Conservation (phyloP, 495 filamentous ascomycete species). For the Aspergillus panamensis region DNA sequence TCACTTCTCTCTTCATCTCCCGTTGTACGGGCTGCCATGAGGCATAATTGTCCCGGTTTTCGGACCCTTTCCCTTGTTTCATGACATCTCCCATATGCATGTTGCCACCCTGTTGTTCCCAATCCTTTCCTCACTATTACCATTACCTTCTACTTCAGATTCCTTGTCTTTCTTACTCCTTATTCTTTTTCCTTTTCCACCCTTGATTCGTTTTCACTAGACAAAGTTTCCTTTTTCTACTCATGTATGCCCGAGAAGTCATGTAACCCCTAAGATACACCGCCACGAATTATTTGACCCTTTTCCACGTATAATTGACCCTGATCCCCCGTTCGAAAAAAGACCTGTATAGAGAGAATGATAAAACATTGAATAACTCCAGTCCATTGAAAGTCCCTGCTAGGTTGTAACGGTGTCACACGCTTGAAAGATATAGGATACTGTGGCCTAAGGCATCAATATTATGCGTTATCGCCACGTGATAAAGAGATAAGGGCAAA, state of each 20-base stretch:
- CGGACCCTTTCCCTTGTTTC: slow-evolving; percentile 15
- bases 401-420: background rate
- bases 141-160: slow-evolving; percentile 22
- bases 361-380: slow-evolving; percentile 20
- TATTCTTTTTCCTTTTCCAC: slow-evolving; percentile 18
- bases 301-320: slow-evolving; percentile 33
- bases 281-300: slow-evolving; percentile 34
- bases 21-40: slow-evolving; percentile 6
- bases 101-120: slow-evolving; percentile 15
- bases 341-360: slow-evolving; percentile 34
- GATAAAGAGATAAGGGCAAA: slow-evolving; percentile 31
- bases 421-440: too few relatives aligned
- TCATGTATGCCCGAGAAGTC: slow-evolving; percentile 52
- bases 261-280: slow-evolving; percentile 45
- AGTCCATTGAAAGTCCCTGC: background rate
- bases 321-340: slow-evolving; percentile 14
- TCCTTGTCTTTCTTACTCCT: slow-evolving; percentile 15
- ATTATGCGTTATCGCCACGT: slow-evolving; percentile 22
- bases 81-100: slow-evolving; percentile 20
- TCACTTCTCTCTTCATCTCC: slow-evolving; percentile 5
- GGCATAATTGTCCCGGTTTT: slow-evolving; percentile 17
- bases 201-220: slow-evolving; percentile 43
- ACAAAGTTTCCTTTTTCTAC: slow-evolving; percentile 30
- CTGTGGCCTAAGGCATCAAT: slow-evolving; percentile 33
- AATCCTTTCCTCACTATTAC: slow-evolving; percentile 22